Evolutionary conservation across 2,329 filamentous ascomycete species (phyloP).

Genomic region (Hortaea werneckii): DNA sequence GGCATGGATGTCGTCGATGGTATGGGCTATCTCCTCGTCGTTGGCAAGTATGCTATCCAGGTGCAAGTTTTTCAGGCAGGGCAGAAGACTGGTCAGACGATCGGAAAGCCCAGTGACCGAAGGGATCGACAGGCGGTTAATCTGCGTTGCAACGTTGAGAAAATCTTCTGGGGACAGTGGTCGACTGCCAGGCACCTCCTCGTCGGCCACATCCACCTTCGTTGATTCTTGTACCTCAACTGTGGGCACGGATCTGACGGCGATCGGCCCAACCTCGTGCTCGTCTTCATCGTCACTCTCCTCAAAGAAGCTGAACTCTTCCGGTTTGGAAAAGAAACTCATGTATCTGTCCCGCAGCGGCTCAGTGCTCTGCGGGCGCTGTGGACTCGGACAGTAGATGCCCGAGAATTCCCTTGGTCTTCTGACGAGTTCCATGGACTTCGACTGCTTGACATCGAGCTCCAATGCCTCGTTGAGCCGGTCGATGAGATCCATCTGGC

Average conservation of each 20-base stretch:
- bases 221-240: constrained; percentile 18
- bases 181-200: constrained; percentile 14
- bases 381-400: constrained; percentile 23
- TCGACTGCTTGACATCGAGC: constrained; percentile 20
- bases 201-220: constrained; percentile 8
- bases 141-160: constrained; percentile 31
- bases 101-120: constrained; percentile 36
- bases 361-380: constrained; percentile 29
- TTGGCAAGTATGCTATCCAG: constrained; percentile 26
- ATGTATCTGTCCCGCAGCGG: constrained; percentile 34
- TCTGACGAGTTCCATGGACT: constrained; percentile 28
- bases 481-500: constrained; percentile 35
- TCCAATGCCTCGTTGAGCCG: constrained; percentile 36
- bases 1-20: constrained; percentile 27
- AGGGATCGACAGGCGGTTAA: constrained; percentile 37
- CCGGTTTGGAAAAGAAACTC: constrained; percentile 36
- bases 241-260: constrained; percentile 10
- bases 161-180: constrained; percentile 33
- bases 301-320: constrained; percentile 24
- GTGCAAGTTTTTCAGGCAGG: constrained; percentile 30
- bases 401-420: constrained; percentile 22
- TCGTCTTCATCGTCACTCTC: constrained; percentile 13
- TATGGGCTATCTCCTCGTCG: constrained; percentile 27
- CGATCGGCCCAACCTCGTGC: constrained; percentile 1
- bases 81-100: constrained; percentile 36